Evolutionary conservation across 768 basidiomycete species (phyloP), one percentile per base, ranked within the genome.

Genomic region (Dioszegia aurantiaca): DNA sequence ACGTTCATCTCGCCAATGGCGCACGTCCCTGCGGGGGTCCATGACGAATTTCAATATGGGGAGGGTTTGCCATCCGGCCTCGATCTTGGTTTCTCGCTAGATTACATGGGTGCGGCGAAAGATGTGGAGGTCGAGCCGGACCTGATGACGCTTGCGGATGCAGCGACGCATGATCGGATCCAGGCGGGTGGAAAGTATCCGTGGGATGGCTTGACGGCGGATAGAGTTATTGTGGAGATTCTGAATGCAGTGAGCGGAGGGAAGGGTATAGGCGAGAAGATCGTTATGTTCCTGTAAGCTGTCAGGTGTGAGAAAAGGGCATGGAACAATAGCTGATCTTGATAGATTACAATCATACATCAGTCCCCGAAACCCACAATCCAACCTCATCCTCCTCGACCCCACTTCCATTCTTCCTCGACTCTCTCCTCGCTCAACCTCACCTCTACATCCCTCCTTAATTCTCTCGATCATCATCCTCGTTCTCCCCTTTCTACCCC

Each of bases 71-170:
- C 33, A 33, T 33, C 33, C 6, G 31, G 47, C 16, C 5, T 33
- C 21, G 45, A 46, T 24, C 24, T 56, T 4, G 54, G 54, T 21
- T 63, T 61, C 28, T 63, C 30, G 26, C 39, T 57, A 57, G 37
- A 59, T 24, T 6, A 59, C 57, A 39, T 54, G 33, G 33, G 33
- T 33, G 33, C 8, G 14, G 43, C 52, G 27, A 23, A 39, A 33
- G 27, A 36, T 4, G n/a, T 43, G 1, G 28, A 31, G 10, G 33
- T 33, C 14, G 71, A 73, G 49, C 71, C 71, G 27, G 68, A 73
- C 36, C 41, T 73, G 23, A 73, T 73, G 71, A 73, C 71, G 10
- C 59, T 73, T 3, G 71, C 71, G 17, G 65, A 73, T 45, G 71
- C 71, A 21, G 71, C 71, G 40, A 6, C 41, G 9, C 23, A 47